phyloP scores from a whole-genome alignment of 805 yeast genomes.

The Kluyveromyces aestuarii region DNA sequence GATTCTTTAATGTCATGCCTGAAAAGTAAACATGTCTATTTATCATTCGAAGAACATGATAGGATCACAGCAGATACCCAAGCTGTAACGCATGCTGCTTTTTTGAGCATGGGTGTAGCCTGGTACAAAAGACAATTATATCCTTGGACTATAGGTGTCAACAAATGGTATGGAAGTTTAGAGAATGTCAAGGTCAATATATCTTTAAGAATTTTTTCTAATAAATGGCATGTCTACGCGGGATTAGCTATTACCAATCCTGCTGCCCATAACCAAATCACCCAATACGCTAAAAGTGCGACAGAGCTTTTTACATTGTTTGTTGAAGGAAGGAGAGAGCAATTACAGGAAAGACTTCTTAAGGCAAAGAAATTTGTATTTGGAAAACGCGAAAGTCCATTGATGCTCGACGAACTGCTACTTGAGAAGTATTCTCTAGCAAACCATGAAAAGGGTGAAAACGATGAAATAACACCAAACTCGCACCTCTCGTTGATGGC shows the following conservation, averaged over 20 bases:
- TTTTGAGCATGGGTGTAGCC: constrained; percentile 92
- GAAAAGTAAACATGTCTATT: constrained; percentile 63
- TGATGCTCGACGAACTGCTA: constrained; percentile 65
- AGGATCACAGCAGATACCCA: constrained; percentile 96
- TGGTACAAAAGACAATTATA: constrained; percentile 79
- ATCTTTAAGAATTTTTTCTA: constrained; percentile 80
- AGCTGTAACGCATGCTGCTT: constrained; percentile 97
- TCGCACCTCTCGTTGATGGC: constrained; percentile 84
- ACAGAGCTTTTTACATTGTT: constrained; percentile 77
- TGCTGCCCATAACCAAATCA: constrained; percentile 82
- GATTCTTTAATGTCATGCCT: constrained; percentile 60
- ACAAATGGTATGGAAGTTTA: constrained; percentile 82
- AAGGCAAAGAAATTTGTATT: constrained; percentile 72
- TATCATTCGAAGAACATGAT: constrained; percentile 86
- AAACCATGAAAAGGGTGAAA: constrained; percentile 52
- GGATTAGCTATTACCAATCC: constrained; percentile 96
- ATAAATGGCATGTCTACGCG: constrained; percentile 97
- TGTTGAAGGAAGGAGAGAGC: constrained; percentile 57
- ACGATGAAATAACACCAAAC: constrained; percentile 48
- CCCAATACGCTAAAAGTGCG: constrained; percentile 79
- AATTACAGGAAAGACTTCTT: constrained; percentile 46
- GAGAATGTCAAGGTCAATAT: constrained; percentile 95
- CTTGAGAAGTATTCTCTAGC: constrained; percentile 73
- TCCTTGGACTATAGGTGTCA: constrained; percentile 60
- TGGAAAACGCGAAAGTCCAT: constrained; percentile 48